These are phyloP conservation scores for Paraphoma chrysanthemicola DNA, from an alignment of 2,329 filamentous ascomycete genomes.

Conservation along the genomic window DNA sequence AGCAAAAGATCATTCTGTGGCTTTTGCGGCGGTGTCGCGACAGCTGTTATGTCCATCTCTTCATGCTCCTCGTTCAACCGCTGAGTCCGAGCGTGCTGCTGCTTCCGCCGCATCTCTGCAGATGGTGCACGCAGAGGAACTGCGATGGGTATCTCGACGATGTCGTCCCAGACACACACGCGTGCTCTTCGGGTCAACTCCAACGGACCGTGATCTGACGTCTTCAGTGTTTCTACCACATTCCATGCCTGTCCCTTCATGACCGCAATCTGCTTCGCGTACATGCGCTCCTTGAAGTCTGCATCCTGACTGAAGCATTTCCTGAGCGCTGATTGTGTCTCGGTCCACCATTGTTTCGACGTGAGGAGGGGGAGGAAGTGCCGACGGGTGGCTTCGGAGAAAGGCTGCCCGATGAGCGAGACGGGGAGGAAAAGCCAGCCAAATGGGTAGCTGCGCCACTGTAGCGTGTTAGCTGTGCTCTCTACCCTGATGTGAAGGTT, in stretches of 20 bases:
- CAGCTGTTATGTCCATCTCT: slow-evolving; percentile 87
- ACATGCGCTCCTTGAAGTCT: slow-evolving; percentile 99
- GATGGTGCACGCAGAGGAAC: slow-evolving; percentile 87
- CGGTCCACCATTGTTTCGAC: slow-evolving; percentile 95
- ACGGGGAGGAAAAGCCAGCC: slow-evolving; percentile 98
- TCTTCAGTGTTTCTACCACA: slow-evolving; percentile 96
- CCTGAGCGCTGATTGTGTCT: slow-evolving; percentile 86
- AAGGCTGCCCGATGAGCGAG: slow-evolving; percentile 92
- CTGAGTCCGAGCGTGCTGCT: slow-evolving; percentile 48
- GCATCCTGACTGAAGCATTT: slow-evolving; percentile 88
- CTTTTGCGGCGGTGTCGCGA: slow-evolving; percentile 62
- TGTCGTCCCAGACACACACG: slow-evolving; percentile 97
- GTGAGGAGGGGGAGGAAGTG: slow-evolving; percentile 97
- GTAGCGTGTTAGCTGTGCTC: slow-evolving; percentile 16
- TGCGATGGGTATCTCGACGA: slow-evolving; percentile 94
- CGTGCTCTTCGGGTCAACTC: slow-evolving; percentile 89
- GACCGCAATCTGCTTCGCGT: slow-evolving; percentile 95
- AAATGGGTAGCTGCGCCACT: slow-evolving; percentile 90
- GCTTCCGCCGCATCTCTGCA: slow-evolving; percentile 78
- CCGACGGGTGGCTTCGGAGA: slow-evolving; percentile 89
- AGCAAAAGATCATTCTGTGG: slow-evolving; percentile 72
- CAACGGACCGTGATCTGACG: slow-evolving; percentile 87
- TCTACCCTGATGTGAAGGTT: slow-evolving; percentile 25
- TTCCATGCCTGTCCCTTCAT: slow-evolving; percentile 99
- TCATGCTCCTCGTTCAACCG: slow-evolving; percentile 66